A percentile compares a stretch with the other conserved stretches of the same genome.
Conservation (phyloP, 1,284 basidiomycete genomes). For the Xerocomus cyaneibrunnescens region DNA sequence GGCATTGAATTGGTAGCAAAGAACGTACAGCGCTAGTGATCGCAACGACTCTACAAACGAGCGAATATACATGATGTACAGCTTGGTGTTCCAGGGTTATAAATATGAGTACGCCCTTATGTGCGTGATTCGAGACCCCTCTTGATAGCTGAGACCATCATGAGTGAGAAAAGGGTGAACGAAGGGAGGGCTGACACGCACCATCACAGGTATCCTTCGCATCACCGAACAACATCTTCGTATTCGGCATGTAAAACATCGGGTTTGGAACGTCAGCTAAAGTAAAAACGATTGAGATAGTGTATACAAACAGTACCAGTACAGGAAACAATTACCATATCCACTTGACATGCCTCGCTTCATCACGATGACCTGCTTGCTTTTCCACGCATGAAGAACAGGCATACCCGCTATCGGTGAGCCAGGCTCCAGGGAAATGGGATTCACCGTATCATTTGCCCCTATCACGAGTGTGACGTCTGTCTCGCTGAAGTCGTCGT, state of each 20-base stretch:
- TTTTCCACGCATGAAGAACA: slow-evolving; percentile 87
- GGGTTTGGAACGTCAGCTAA: slow-evolving; percentile 85
- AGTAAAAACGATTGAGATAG: slow-evolving; percentile 2
- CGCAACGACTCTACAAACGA: slow-evolving; percentile 19
- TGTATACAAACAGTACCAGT: slow-evolving; percentile 2
- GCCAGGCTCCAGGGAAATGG: slow-evolving; percentile 82
- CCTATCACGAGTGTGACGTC: slow-evolving; percentile 84
- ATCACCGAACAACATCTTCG: slow-evolving; percentile 88
- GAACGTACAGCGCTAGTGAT: neutral
- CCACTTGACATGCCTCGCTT: slow-evolving; percentile 84
- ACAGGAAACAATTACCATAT: slow-evolving; percentile 53
- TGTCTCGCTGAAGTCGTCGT: slow-evolving; percentile 83
- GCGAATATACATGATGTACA: slow-evolving; percentile 22
- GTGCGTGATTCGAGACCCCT: slow-evolving; percentile 49
- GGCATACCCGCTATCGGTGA: slow-evolving; percentile 89
- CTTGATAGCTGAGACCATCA: slow-evolving; percentile 48
- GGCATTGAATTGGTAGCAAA: neutral
- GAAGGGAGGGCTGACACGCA: slow-evolving; percentile 32
- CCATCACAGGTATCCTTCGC: slow-evolving; percentile 86
- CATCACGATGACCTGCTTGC: slow-evolving; percentile 88
- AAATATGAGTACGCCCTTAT: slow-evolving; percentile 6
- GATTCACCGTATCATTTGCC: slow-evolving; percentile 90
- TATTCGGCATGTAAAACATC: slow-evolving; percentile 86
- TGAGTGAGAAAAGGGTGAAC: slow-evolving; percentile 10
- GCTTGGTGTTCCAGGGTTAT: slow-evolving; percentile 6